Evolutionary conservation across 75 land plant genomes (phyloP).

Genomic region (Selaginella moellendorffii): DNA sequence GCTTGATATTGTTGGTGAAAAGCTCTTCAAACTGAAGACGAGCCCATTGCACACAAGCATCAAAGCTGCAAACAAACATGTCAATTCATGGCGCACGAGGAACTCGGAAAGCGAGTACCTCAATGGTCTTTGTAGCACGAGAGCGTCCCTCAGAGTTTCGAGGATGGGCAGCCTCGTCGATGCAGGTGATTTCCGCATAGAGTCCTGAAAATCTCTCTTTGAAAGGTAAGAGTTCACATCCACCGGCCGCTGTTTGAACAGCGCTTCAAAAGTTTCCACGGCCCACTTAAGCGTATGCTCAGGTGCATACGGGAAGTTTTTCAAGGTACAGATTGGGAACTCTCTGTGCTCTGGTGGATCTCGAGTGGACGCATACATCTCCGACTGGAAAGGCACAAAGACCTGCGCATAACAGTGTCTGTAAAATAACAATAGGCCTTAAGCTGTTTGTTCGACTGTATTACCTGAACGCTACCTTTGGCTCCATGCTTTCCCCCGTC

Average conservation of each 20-base stretch:
- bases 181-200: constrained; percentile 24
- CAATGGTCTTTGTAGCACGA: constrained; percentile 32
- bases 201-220: constrained; percentile 37
- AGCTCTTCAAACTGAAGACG: constrained; percentile 46
- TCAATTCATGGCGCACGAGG: not conserved
- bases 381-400: constrained; percentile 39
- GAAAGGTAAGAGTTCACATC: constrained; percentile 45
- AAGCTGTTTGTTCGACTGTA: not conserved
- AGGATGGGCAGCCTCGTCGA: constrained; percentile 30
- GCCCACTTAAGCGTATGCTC: constrained; percentile 45
- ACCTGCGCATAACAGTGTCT: constrained; percentile 19
- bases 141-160: constrained; percentile 37
- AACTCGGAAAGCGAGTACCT: constrained; percentile 20
- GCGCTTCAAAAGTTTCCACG: constrained; percentile 37
- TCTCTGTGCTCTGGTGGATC: constrained; percentile 48
- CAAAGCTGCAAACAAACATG: constrained; percentile 24
- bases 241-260: constrained; percentile 34
- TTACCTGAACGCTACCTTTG: constrained; percentile 44
- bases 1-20: constrained; percentile 36
- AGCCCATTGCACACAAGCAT: constrained; percentile 45
- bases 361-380: constrained; percentile 44
- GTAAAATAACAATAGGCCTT: not conserved
- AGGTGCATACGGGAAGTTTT: constrained; percentile 36
- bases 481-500: constrained; percentile 54
- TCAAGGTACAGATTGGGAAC: constrained; percentile 38